A percentile compares a stretch with the other conserved stretches of the same genome.
phyloP scores from a whole-genome alignment of 495 filamentous ascomycete species.

The Physcia stellaris region DNA sequence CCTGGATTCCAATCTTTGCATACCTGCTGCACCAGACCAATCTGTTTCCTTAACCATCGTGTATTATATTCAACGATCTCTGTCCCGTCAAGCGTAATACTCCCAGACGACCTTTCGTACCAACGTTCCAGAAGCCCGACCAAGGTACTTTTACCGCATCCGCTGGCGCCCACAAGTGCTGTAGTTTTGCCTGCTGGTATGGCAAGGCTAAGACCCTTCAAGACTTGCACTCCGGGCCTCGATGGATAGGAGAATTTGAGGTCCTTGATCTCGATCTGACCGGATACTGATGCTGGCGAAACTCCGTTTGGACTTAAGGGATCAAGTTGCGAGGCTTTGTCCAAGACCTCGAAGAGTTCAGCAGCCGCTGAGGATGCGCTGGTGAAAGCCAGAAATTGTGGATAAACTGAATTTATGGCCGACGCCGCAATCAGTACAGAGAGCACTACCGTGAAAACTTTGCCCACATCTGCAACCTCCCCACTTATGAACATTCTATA shows the following conservation, averaged over 20 bases:
- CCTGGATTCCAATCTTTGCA: no score
- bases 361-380: conserved; percentile 23
- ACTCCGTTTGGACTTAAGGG: conserved; percentile 16
- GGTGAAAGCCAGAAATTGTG: conserved; percentile 19
- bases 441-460: conserved; percentile 38
- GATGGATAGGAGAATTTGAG: conserved; percentile 41
- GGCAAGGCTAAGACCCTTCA: conserved; percentile 33
- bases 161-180: conserved; percentile 41
- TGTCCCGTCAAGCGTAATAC: conserved; percentile 29
- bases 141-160: conserved; percentile 43
- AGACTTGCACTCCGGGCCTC: conserved; percentile 35
- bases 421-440: conserved; percentile 23
- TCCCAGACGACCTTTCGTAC: conserved; percentile 6
- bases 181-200: conserved; percentile 25
- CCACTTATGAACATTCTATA: conserved; percentile 25
- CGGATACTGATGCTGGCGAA: conserved; percentile 10
- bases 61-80: conserved; percentile 36
- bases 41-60: conserved; percentile 31
- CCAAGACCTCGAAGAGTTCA: conserved; percentile 25
- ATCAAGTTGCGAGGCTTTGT: conserved; percentile 20
- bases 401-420: conserved; percentile 17
- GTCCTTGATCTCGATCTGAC: conserved; percentile 26
- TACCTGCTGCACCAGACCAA: conserved; percentile 47
- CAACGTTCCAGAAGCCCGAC: conserved; percentile 16
- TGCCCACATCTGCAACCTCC: conserved; percentile 27